Evolutionary conservation across 768 basidiomycete genomes (phyloP).

Genomic region (Mycena latifolia): DNA sequence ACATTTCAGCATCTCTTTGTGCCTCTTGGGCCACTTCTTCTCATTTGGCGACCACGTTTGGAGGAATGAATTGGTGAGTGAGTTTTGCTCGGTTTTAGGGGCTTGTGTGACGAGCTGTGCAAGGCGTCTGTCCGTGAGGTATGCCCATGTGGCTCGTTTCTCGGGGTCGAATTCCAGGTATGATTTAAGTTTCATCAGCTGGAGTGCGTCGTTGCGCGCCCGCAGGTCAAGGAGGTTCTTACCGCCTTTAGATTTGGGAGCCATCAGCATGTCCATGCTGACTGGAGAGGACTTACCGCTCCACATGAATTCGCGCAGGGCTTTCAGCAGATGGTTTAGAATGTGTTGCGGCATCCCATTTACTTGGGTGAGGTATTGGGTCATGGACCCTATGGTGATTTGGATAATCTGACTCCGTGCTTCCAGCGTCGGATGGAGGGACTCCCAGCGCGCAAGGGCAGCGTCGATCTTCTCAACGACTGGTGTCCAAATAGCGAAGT

Average conservation of each 20-base stretch:
- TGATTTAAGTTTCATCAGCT: background rate
- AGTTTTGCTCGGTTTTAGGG: background rate
- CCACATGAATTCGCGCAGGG: background rate
- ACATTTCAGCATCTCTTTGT: slow-evolving; percentile 4
- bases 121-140: background rate
- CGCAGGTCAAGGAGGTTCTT: background rate
- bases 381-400: no score
- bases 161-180: slow-evolving; percentile 12
- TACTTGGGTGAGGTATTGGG: no score
- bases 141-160: slow-evolving; percentile 1
- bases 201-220: background rate
- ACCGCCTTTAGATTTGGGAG: background rate
- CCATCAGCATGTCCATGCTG: background rate
- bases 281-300: background rate
- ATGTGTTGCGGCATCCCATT: no score
- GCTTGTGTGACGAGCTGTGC: background rate
- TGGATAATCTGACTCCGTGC: no score
- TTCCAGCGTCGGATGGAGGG: background rate
- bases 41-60: no score
- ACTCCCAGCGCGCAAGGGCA: background rate
- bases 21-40: background rate
- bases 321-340: no score
- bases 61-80: slow-evolving; percentile 6
- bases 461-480: background rate
- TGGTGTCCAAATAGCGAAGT: background rate